Base-by-base conservation (phyloP, 1,284 basidiomycete species). In the Grifola frondosa region DNA sequence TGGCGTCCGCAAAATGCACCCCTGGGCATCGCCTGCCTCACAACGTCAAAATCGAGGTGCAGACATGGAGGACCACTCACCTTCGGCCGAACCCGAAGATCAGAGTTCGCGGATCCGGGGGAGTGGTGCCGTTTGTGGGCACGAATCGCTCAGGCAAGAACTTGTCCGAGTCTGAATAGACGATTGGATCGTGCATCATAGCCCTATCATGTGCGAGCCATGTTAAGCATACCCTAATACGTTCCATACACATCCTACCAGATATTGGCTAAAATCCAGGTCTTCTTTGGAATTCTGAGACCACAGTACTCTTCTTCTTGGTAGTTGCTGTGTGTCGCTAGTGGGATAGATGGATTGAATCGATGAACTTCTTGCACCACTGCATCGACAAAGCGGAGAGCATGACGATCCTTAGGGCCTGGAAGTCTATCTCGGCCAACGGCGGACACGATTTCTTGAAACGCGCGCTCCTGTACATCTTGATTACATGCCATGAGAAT, bases 241-340 rank as follows among this genome's bases (percentile, higher is more conserved):
- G 15, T 16, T 21, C 12, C 6, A 10, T 9, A 7, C 21, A 15
- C 17, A 15, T 50, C 66, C 37, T 50, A 73, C 73, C 66, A 72
- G 36, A 73, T 68, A 49, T 75, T 76, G 10, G 68, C 67, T 32
- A 74, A 47, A 5, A 77, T 60, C 10, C 62, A 71, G n/a, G 69
- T 61, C 24, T 69, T 71, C 54, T 64, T 58, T 28, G 72, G 71
- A 36, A 77, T 67, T 32, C 63, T 59, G 56, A 68, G 72, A 24
- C 66, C 69, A 31, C 63, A 61, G 53, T 76, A 76, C 22, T 65
- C 57, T 54, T 76, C 73, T 43, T 75, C 71, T 52, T 73, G 29
- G 17, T 21, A 45, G 32, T 45, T 45, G 7, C 26, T 23, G 32
- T 45, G 43, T 2, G 43, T 28, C 17, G 37, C 32, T 6, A 40